phyloP scores from a whole-genome alignment of 192 early-diverging fungal genomes.

The Backusella circina region DNA sequence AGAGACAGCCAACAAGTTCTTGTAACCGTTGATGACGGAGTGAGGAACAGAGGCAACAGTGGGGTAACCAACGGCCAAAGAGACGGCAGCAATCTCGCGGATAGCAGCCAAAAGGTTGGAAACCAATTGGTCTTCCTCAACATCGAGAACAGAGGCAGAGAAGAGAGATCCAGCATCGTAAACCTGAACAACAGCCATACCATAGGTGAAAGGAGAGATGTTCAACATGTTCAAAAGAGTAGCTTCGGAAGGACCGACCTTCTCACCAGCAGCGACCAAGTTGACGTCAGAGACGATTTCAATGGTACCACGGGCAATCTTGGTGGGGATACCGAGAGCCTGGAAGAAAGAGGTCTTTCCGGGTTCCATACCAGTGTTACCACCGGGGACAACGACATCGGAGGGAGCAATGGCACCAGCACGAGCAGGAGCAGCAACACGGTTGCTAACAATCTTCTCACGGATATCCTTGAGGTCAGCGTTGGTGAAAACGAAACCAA shows the following conservation, averaged over 20 bases:
- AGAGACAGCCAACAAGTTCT: slow-evolving; percentile 91
- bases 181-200: slow-evolving; percentile 90
- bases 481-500: slow-evolving; percentile 99
- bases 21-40: slow-evolving; percentile 96
- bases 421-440: slow-evolving; percentile 96
- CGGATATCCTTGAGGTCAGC: slow-evolving; percentile 92
- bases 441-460: slow-evolving; percentile 88
- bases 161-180: slow-evolving; percentile 92
- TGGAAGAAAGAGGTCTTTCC: no score
- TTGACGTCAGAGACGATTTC: no score
- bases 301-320: no score
- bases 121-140: slow-evolving; percentile 72
- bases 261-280: no score
- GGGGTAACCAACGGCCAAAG: slow-evolving; percentile 74
- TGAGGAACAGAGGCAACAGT: slow-evolving; percentile 90
- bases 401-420: slow-evolving; percentile 90
- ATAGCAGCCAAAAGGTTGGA: slow-evolving; percentile 66
- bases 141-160: slow-evolving; percentile 85
- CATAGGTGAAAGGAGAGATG: slow-evolving; percentile 99
- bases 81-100: slow-evolving; percentile 76
- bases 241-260: no score
- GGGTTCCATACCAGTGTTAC: no score
- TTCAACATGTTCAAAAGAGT: no score
- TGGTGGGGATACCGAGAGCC: no score
- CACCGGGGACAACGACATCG: no score